These are phyloP conservation scores for Solanum tacnaense DNA, from an alignment of 257 asterid species.

Conservation along the genomic window DNA sequence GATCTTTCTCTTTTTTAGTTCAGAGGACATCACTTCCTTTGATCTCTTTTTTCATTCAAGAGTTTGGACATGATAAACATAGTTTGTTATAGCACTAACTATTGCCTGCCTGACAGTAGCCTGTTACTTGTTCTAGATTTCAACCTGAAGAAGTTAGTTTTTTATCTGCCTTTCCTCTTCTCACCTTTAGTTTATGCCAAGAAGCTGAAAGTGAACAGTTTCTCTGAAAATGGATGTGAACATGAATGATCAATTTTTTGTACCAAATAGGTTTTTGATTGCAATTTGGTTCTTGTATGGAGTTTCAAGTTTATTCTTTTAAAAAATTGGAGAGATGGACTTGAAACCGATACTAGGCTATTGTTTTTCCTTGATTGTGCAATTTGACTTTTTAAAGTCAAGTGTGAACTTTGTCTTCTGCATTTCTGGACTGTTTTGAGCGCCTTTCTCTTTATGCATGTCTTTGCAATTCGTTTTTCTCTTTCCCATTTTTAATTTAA, in stretches of 20 bases:
- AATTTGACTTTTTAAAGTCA: neutral
- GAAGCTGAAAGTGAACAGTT: no score
- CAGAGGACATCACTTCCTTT: neutral
- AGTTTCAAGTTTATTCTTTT: neutral
- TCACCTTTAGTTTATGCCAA: no score
- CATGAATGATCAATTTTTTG: no score
- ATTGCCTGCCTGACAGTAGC: no score
- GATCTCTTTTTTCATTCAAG: no score
- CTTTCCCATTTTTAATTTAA: neutral
- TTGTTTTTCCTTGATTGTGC: neutral
- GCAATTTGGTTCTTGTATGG: neutral
- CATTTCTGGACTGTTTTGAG: neutral
- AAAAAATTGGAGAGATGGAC: neutral
- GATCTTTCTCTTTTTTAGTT: neutral
- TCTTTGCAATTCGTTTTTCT: neutral
- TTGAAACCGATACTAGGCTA: neutral
- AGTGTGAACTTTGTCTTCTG: neutral
- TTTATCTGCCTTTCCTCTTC: no score
- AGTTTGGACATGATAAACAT: no score
- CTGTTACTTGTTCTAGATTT: no score
- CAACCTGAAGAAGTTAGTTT: no score
- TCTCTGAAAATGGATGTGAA: no score
- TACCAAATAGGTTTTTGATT: neutral
- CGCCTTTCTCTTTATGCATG: neutral
- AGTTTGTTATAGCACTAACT: no score